Evolutionary conservation across 805 yeast genomes (phyloP), one percentile per base, ranked within the genome.

Genomic region (Candida orba): DNA sequence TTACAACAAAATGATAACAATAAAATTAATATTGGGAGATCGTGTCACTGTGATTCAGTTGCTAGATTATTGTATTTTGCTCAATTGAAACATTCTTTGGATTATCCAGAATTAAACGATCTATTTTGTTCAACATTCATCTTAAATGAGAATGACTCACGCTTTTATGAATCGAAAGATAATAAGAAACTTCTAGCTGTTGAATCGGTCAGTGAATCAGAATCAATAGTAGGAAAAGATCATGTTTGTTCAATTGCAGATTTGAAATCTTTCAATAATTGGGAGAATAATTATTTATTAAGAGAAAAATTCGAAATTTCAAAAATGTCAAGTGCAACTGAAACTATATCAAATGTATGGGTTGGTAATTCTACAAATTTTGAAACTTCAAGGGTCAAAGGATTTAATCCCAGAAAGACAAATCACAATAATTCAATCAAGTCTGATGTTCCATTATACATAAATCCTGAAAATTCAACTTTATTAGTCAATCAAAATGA

Each of bases 281-380:
- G 89, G 88, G 85, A 81, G 51, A 67, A 74, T 24, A 84, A 86
- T 53, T 79, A 81, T 54, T 68, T 75, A 18, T 71, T 77, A 49
- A 78, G 84, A 54, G 97, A 90, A 59, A 78, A 84, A 47, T 68
- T 84, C n/a, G 96, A 90, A 60, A 82, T 88, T 41, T 70, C 88
- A 1, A 78, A 76, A 56, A 84, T 90, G 90, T 82, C 95, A 1
- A 71, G 86, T 9, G 95, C 95, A 0, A 75, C 93, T 0, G 73
- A 69, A 12, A 65, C 86, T 2, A 57, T 59, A 14, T 48, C 58
- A 8, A 69, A 75, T 39, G 75, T 89, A 6, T 90, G 91, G 90
- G 71, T 83, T 41, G 98, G 98, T 2, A 91, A 90, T 56, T 67
- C 79, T 1, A 78, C 85, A 51, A 96, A 90, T 59, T 78, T 70